Conservation (phyloP, 2,329 filamentous ascomycete genomes). For the Sporothrix luriei region DNA sequence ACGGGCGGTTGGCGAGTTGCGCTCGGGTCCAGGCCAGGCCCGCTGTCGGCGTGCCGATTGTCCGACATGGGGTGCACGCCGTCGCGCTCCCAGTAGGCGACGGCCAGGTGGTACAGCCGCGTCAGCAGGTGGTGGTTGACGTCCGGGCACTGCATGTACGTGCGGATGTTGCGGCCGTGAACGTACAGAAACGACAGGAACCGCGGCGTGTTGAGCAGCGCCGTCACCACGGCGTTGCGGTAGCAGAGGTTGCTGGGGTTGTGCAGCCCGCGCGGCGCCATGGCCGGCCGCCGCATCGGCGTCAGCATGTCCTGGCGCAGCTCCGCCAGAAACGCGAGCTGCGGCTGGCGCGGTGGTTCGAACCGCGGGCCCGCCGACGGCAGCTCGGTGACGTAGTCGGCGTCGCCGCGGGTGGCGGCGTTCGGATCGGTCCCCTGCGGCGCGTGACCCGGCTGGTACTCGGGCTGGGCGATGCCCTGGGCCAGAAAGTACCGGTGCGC, state of each 20-base stretch:
- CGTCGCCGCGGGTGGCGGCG: too few species aligned
- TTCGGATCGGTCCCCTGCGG: background rate
- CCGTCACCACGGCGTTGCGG: conserved; percentile 34
- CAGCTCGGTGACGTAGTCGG: background rate
- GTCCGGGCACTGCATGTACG: background rate
- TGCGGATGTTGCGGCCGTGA: conserved; percentile 19
- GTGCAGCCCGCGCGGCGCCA: conserved; percentile 20
- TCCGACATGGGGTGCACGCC: conserved; percentile 28
- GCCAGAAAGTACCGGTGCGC: background rate
- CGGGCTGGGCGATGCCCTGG: background rate
- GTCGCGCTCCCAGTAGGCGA: conserved; percentile 31
- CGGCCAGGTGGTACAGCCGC: conserved; percentile 33
- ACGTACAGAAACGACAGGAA: conserved; percentile 32
- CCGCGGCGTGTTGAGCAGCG: conserved; percentile 34
- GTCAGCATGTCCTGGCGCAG: conserved; percentile 29
- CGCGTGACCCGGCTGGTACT: background rate
- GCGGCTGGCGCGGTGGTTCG: conserved; percentile 8
- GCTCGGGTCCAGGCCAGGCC: background rate
- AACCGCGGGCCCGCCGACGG: conserved; percentile 30
- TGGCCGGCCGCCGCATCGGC: conserved; percentile 21
- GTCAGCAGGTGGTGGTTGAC: conserved; percentile 31
- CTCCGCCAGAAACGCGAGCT: conserved; percentile 19
- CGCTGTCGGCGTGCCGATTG: background rate
- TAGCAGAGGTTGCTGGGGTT: conserved; percentile 35
- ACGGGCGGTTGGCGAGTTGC: background rate